phyloP scores from a whole-genome alignment of 2,329 filamentous ascomycete species.

The Penicillium sp. region DNA sequence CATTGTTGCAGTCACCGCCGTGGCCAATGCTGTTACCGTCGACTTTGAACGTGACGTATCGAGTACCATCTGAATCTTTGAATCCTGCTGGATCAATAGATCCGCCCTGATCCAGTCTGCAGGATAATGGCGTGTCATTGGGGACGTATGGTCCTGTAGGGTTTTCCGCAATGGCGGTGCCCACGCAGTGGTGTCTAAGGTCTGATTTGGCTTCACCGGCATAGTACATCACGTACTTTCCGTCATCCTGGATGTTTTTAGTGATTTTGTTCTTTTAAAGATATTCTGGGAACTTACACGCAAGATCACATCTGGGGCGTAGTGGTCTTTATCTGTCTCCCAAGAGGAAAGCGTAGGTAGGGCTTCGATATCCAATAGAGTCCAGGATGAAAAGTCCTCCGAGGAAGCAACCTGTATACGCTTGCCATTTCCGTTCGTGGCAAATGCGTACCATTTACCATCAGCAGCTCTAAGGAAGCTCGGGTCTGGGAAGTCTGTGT shows the following conservation, averaged over 20 bases:
- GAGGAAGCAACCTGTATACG: constrained; percentile 54
- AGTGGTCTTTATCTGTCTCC: constrained; percentile 53
- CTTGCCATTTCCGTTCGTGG: constrained; percentile 49
- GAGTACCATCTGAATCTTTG: constrained; percentile 50
- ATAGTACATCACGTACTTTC: constrained; percentile 60
- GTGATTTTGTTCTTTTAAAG: background rate
- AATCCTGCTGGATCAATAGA: constrained; percentile 62
- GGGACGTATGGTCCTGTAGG: constrained; percentile 52
- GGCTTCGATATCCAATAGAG: constrained; percentile 50
- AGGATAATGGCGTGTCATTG: constrained; percentile 48
- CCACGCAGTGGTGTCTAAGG: constrained; percentile 54
- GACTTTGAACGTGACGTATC: constrained; percentile 62
- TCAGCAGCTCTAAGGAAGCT: constrained; percentile 47
- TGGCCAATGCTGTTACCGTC: constrained; percentile 57
- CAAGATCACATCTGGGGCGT: constrained; percentile 58
- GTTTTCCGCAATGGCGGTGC: constrained; percentile 49
- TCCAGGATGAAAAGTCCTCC: constrained; percentile 47
- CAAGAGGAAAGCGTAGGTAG: constrained; percentile 52
- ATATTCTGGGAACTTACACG: constrained; percentile 31
- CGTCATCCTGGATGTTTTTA: constrained; percentile 32
- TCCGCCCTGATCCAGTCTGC: constrained; percentile 52
- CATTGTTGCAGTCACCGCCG: constrained; percentile 48
- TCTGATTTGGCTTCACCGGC: constrained; percentile 45
- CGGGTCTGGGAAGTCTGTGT: constrained; percentile 41
- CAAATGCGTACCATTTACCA: constrained; percentile 56